Base-by-base conservation (phyloP, 768 basidiomycete genomes). In the Suillus discolor region DNA sequence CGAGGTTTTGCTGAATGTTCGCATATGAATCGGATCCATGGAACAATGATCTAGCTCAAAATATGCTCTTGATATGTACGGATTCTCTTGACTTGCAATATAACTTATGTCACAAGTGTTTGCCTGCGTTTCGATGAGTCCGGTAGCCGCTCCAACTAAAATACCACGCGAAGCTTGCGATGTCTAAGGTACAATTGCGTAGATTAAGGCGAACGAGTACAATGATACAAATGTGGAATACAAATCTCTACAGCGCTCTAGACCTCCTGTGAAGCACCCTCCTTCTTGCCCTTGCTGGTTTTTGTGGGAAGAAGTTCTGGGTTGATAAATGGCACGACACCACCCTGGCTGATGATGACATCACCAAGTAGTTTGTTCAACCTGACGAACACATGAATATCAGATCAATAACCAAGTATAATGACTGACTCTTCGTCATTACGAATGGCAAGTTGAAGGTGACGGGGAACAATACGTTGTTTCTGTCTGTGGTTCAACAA, bases 401-500 rank as follows among this genome's bases (percentile, higher is more conserved):
- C 39, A 62, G 20, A 31, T 44, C 7, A 23, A 23, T n/a, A 6
- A 12, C 18, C 38, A 4, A 65, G 36, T 8, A 23, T 45, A 16
- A 54, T 2, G 4, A 82, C 79, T 61, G 73, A 89, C 84, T 90
- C 89, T 72, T 91, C 89, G 71, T 90, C 89, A 79, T 90, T 90
- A 61, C 89, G 85, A 75, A 91, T 90, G 64, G 89, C 89, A 63
- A 91, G 84, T 75, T 91, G 89, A 62, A 90, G 78, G 78, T 91
- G 89, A 75, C 89, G 86, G 64, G 93, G 93, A 23, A 90, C 87
- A 69, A 94, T 94, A 80, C 91, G 87, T 67, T 85, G 84, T 82
- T 91, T 92, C 81, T 77, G 45, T 31, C 6, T 2, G 20, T 7
- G 34, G 18, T 28, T 60, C 2, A 64, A 57, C 1, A 12, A 51